A percentile compares a stretch with the other conserved stretches of the same genome.
phyloP scores from a whole-genome alignment of 148 eudicot species.

The Arctostaphylos glauca region DNA sequence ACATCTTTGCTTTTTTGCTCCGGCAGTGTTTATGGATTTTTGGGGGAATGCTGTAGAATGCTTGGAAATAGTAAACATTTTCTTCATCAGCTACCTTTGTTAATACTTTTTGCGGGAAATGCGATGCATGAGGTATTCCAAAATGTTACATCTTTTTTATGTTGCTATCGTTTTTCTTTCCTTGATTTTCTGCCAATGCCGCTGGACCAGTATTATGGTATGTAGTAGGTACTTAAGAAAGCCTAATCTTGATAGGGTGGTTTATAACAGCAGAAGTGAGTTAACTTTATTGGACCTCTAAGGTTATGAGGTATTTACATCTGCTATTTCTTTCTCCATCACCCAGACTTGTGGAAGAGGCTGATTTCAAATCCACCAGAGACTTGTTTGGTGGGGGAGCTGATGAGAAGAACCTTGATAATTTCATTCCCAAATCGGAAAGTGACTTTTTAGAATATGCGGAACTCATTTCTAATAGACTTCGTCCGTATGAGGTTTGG shows the following conservation, averaged over 20 bases:
- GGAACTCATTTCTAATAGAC: slow-evolving; percentile 77
- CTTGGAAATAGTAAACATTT: neutral
- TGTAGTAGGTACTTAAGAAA: neutral
- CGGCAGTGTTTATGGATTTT: too few relatives aligned
- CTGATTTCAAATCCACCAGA: slow-evolving; percentile 70
- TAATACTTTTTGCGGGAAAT: neutral
- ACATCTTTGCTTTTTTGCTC: too few relatives aligned
- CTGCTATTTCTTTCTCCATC: neutral
- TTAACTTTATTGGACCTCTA: neutral
- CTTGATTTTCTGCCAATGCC: neutral
- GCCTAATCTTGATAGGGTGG: neutral
- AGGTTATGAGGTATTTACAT: neutral
- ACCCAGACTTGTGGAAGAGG: slow-evolving; percentile 90
- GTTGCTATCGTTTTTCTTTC: neutral
- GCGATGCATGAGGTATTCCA: neutral
- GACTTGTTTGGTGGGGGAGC: slow-evolving; percentile 69
- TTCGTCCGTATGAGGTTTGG: slow-evolving; percentile 77
- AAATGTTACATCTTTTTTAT: neutral
- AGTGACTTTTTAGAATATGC: slow-evolving; percentile 91
- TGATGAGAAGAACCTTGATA: slow-evolving; percentile 71
- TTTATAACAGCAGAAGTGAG: slow-evolving; percentile 2
- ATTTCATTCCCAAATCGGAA: slow-evolving; percentile 89
- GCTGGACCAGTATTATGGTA: neutral
- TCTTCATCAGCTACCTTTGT: neutral
- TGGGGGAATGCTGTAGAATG: neutral